A percentile compares a stretch with the other conserved stretches of the same genome.
These are phyloP conservation scores for Coriolopsis trogii DNA, from an alignment of 1,284 basidiomycete genomes.

Conservation along the genomic window DNA sequence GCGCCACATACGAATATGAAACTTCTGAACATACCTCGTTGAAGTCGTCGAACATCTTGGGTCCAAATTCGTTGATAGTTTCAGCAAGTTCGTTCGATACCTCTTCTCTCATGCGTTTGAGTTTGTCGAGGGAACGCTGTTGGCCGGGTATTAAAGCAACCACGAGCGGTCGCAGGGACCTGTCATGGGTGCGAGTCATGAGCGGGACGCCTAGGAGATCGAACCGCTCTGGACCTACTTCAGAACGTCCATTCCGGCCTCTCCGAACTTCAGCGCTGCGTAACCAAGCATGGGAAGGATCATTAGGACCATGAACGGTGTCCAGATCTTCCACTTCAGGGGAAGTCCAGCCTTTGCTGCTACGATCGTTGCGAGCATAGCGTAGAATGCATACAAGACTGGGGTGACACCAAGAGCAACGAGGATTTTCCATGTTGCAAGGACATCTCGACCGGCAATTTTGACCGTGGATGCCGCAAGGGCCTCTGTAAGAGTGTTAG, in stretches of 20 bases:
- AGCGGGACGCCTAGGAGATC: conserved; percentile 12
- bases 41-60: conserved; percentile 88
- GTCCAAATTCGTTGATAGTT: conserved; percentile 91
- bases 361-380: conserved; percentile 77
- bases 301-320: conserved; percentile 80
- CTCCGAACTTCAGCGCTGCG: conserved; percentile 96
- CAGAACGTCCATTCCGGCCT: conserved; percentile 97
- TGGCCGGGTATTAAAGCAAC: conserved; percentile 92
- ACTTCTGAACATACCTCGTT: conserved; percentile 59
- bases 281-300: conserved; percentile 90
- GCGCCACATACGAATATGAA: background rate
- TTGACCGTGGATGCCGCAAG: conserved; percentile 97
- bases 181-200: conserved; percentile 36
- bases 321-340: conserved; percentile 69
- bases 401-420: conserved; percentile 93
- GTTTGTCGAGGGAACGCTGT: conserved; percentile 79
- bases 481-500: conserved; percentile 67
- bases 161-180: conserved; percentile 90
- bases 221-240: conserved; percentile 72
- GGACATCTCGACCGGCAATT: conserved; percentile 91
- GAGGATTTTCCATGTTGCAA: conserved; percentile 98
- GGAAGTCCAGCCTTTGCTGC: conserved; percentile 73
- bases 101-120: conserved; percentile 80
- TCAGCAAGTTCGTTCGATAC: conserved; percentile 88
- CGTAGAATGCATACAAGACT: conserved; percentile 85